phyloP scores from a whole-genome alignment of 208 protist species.

The Angomonas deanei region DNA sequence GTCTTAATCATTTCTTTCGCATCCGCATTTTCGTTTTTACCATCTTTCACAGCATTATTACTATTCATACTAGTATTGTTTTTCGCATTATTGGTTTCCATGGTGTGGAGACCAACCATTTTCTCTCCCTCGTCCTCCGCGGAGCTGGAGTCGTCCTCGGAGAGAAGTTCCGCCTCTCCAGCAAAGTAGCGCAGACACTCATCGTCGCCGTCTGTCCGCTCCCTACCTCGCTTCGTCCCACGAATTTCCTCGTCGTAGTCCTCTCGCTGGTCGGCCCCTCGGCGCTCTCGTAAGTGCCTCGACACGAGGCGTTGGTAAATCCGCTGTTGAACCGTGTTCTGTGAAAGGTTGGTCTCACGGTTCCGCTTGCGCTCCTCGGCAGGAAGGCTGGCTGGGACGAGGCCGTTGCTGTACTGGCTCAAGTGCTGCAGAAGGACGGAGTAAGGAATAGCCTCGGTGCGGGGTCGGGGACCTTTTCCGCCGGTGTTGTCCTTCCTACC shows the following conservation, averaged over 20 bases:
- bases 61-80: no score
- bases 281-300: conserved; percentile 26
- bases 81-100: background rate
- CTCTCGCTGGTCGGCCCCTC: conserved; percentile 4
- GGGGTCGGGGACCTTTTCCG: background rate
- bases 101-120: background rate
- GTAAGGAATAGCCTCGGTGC: conserved; percentile 37
- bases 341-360: conserved; percentile 12
- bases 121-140: background rate
- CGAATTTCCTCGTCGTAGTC: background rate
- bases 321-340: conserved; percentile 27
- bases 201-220: background rate
- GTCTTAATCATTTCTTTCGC: background rate
- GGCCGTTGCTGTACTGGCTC: conserved; percentile 74
- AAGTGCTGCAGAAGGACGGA: conserved; percentile 47
- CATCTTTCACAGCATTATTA: no score
- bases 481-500: background rate
- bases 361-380: conserved; percentile 45
- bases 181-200: background rate
- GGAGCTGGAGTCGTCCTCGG: background rate
- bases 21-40: background rate
- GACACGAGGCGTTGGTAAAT: conserved; percentile 63
- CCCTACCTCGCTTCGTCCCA: background rate
- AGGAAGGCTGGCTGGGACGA: conserved; percentile 18
- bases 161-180: background rate